Evolutionary conservation across 1,284 basidiomycete genomes (phyloP), one percentile per base, ranked within the genome.

Genomic region (Papiliotrema terrestris): DNA sequence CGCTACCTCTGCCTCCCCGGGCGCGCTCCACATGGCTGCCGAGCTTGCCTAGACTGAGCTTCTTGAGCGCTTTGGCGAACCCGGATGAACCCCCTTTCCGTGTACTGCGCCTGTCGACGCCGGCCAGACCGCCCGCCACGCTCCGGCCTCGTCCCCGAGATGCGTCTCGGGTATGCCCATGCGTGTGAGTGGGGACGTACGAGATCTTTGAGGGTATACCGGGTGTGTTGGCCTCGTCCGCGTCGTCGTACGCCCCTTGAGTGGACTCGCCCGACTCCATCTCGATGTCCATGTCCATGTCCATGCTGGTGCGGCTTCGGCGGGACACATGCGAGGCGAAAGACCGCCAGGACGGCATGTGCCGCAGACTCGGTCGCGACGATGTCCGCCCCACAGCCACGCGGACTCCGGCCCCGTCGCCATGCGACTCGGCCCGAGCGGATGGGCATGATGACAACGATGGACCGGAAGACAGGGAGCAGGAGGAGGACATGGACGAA

Each of bases 321-420:
- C 43, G 43, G 11, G 42, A 37, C 2, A 19, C 25, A 20, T 38
- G 42, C 19, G 38, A 45, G 2, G 39, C 19, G n/a, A 49, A 42
- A 39, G 52, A 57, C 22, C 46, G 45, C 57, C 57, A 59, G 25
- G 47, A 53, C 14, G 60, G 60, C 60, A 61, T 61, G 32, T 61
- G 55, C 15, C 46, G 41, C 22, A 61, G 15, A 17, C 45, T 25
- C 3, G 60, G 60, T 43, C 57, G 22, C 0, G 41, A 36, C 3
- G 20, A 15, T 26, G n/a, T 22, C 8, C 43, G n/a, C 19, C 9
- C n/a, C 15, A 45, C 23, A 15, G 23, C 43, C n/a, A 8, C n/a
- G 19, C 43, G 19, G 5, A 20, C 43, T 26, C 8, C 20, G 14
- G 14, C 6, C 23, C 23, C 43, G 25, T 23, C 17, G 15, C n/a